Base-by-base conservation (phyloP, 129 eudicot species). In the Tagetes patula region DNA sequence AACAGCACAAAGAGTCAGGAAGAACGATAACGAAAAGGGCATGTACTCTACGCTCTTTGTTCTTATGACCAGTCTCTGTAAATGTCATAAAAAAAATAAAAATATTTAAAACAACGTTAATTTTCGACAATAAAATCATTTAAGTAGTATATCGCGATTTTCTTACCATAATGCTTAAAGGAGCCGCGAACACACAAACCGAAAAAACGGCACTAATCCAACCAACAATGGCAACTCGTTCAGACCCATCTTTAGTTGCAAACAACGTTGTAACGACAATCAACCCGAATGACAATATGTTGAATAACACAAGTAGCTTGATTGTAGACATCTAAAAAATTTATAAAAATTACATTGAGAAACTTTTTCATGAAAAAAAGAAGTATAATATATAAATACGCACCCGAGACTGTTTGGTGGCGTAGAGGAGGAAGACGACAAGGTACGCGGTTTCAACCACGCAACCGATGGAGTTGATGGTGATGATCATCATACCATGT, bases 151-250 rank as follows among this genome's bases (percentile, higher is more conserved):
- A 41, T 14, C 58, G 2, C 6, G 41, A 30, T 58, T 12, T 27
- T 32, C 11, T 48, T 85, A 93, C 98, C 88, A 93, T 84, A 30
- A 93, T 83, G 81, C 95, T 84, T 5, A 93, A 89, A 39, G 98
- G 98, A 65, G 98, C 95, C 12, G 84, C 91, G 12, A 87, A 93
- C 38, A 89, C 96, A 6, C 87, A 70, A 60, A 89, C 80, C 3
- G 98, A 93, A 61, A 93, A 93, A 1, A 71, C 77, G 0, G 92
- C 89, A 58, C 96, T 85, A 34, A 83, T 87, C 98, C 96, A 93
- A 61, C 98, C 98, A 54, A 93, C 96, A 33, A 77, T 38, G 0
- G 67, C 43, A 12, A 85, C 67, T 59, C 87, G 73, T 11, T 33
- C 3, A 45, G 67, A 10, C 27, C 82, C 89, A 1, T 64, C 6